Conservation (phyloP, 163 green algal genomes). For the Trebouxia gelatinosa region DNA sequence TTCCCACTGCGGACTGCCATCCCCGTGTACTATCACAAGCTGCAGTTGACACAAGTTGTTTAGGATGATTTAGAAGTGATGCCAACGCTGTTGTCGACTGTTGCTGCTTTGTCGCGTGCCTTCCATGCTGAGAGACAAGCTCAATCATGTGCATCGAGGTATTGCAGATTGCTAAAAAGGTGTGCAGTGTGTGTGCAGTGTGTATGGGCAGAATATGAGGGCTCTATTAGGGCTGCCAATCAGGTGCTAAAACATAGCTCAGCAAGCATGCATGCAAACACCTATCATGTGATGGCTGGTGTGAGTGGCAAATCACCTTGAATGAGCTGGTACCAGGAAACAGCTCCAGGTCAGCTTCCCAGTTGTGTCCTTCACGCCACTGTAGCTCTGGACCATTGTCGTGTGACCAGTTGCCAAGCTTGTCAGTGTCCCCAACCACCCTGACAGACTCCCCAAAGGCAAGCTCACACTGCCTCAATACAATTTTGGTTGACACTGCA, state of each 20-base stretch:
- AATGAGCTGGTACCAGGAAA: constrained; percentile 4
- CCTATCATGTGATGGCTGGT: not conserved
- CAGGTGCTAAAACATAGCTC: not conserved
- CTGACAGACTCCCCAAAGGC: constrained; percentile 22
- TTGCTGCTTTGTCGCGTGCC: not conserved
- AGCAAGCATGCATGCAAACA: not conserved
- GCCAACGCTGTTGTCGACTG: not conserved
- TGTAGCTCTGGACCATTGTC: constrained; percentile 11
- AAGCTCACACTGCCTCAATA: constrained; percentile 18
- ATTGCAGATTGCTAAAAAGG: no score
- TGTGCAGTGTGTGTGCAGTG: no score
- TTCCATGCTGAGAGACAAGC: not conserved
- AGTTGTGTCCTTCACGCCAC: constrained; percentile 26
- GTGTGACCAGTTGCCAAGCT: not conserved
- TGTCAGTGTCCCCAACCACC: constrained; percentile 14
- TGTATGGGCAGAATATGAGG: not conserved
- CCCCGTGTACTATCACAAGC: constrained; percentile 11
- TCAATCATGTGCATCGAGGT: no score
- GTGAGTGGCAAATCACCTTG: not conserved
- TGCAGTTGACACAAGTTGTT: not conserved
- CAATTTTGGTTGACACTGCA: constrained; percentile 19
- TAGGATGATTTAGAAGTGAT: not conserved
- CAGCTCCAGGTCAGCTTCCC: constrained; percentile 8
- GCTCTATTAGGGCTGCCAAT: not conserved
- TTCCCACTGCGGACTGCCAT: constrained; percentile 2